Conservation (phyloP, 345 rosid genomes). For the Rhizophora mangle region DNA sequence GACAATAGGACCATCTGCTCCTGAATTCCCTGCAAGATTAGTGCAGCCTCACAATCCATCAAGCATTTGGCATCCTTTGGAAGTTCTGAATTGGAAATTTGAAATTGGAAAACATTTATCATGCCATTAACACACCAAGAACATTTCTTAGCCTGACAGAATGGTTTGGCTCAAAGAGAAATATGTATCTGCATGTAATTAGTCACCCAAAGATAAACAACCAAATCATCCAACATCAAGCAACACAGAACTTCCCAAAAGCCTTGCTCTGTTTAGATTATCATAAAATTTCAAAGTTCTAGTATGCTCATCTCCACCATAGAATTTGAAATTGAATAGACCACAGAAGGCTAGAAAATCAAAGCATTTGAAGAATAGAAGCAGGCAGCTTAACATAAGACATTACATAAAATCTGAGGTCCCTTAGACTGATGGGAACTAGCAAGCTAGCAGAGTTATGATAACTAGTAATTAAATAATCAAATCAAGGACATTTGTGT, state of each 20-base stretch:
- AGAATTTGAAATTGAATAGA: not conserved
- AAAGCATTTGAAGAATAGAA: not conserved
- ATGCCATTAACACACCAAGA: too few relatives aligned
- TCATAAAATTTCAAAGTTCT: not conserved
- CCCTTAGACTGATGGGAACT: not conserved
- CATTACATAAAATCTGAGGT: not conserved
- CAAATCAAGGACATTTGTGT: not conserved
- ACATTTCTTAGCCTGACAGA: too few relatives aligned
- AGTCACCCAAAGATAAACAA: not conserved
- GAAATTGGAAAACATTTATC: not conserved
- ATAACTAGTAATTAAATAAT: slow-evolving; percentile 1
- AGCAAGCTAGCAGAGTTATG: not conserved
- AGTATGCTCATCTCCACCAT: not conserved
- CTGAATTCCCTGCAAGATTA: slow-evolving; percentile 65
- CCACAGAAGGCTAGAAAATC: not conserved
- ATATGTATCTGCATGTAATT: not conserved
- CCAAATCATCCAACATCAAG: not conserved
- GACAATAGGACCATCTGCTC: slow-evolving; percentile 72
- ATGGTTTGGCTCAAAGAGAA: too few relatives aligned
- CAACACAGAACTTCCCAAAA: not conserved
- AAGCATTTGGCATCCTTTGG: slow-evolving; percentile 67
- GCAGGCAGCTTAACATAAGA: not conserved
- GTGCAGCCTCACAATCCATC: slow-evolving; percentile 86
- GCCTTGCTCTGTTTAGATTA: too few relatives aligned
- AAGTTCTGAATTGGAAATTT: slow-evolving; percentile 47